phyloP scores from a whole-genome alignment of 306 rosid genomes.

The Cicer judaicum region DNA sequence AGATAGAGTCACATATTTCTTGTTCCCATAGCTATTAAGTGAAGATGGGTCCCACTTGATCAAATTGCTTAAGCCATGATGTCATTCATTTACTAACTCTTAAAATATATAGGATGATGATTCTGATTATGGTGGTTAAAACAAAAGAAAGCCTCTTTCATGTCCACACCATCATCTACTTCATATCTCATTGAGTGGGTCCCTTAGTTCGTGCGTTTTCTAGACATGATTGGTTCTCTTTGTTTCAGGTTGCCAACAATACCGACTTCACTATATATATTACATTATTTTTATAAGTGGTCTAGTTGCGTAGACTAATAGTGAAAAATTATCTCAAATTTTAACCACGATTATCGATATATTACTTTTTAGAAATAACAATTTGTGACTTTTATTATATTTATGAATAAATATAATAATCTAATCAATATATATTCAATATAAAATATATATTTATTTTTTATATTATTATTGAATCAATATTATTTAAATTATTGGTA shows the following conservation, averaged over 20 bases:
- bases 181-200: conserved; percentile 36
- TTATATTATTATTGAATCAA: too few relatives aligned
- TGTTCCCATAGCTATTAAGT: conserved; percentile 21
- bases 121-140: conserved; percentile 36
- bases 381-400: too few relatives aligned
- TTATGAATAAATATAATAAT: too few relatives aligned
- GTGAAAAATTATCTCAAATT: too few relatives aligned
- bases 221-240: conserved; percentile 22
- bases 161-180: conserved; percentile 42
- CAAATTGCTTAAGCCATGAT: conserved; percentile 65
- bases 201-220: conserved; percentile 29
- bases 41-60: conserved; percentile 49
- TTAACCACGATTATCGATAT: too few relatives aligned
- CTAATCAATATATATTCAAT: too few relatives aligned
- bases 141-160: conserved; percentile 44
- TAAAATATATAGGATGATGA: conserved; percentile 21
- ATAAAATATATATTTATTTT: too few relatives aligned
- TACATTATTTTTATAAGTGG: too few relatives aligned
- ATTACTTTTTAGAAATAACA: too few relatives aligned
- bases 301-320: too few relatives aligned
- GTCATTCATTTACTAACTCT: conserved; percentile 51
- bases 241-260: conserved; percentile 52
- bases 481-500: too few relatives aligned
- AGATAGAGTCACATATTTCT: conserved; percentile 17
- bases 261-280: conserved; percentile 34